Conservation (phyloP, 1,139 yeast genomes). For the Yamadazyma oceani region DNA sequence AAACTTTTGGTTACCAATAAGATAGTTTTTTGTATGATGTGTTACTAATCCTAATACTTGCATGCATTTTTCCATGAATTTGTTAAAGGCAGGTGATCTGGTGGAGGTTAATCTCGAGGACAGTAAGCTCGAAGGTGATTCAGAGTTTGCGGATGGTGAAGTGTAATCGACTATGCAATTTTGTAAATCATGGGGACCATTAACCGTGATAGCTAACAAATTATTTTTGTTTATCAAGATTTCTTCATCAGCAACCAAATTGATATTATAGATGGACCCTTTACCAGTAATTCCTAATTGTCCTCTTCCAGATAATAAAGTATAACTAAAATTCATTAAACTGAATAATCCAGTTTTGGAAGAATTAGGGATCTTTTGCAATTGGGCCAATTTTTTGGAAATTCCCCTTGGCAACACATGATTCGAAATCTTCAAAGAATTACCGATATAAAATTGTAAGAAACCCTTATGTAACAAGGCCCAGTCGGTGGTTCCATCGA, state of each 20-base stretch:
- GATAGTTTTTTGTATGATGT: conserved; percentile 17
- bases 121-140: not conserved
- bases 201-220: conserved; percentile 52
- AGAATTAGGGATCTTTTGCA: conserved; percentile 15
- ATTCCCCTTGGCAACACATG: conserved; percentile 41
- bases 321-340: conserved; percentile 40
- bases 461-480: conserved; percentile 50
- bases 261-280: conserved; percentile 55
- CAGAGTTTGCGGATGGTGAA: not conserved
- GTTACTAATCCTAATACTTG: conserved; percentile 4
- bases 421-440: conserved; percentile 41
- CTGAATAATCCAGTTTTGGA: conserved; percentile 37
- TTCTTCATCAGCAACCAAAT: conserved; percentile 47
- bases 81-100: not conserved
- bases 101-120: not conserved
- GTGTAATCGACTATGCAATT: conserved; percentile 33
- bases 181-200: conserved; percentile 47
- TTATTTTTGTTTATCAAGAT: conserved; percentile 47
- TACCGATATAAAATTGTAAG: conserved; percentile 53
- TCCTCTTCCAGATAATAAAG: conserved; percentile 58
- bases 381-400: conserved; percentile 30
- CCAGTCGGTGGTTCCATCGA: conserved; percentile 66
- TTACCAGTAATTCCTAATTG: conserved; percentile 54
- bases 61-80: conserved; percentile 4
- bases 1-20: conserved; percentile 39